Evolutionary conservation across 2,329 filamentous ascomycete genomes (phyloP), one percentile per base, ranked within the genome.

Genomic region (Myriosclerotinia curreyana): DNA sequence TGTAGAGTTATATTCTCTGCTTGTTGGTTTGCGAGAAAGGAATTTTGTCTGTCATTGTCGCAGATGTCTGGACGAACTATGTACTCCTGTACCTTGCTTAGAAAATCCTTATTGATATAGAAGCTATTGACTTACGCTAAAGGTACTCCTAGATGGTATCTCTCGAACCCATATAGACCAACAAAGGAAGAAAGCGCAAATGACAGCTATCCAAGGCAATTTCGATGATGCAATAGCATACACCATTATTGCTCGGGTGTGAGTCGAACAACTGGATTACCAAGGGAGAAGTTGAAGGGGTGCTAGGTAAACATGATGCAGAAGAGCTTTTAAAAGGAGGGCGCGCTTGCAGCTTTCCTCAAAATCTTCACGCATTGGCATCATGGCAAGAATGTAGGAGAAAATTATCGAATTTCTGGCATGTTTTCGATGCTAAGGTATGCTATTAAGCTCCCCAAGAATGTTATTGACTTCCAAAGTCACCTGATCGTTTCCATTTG

Each of bases 151-250:
- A 25, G 34, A 38, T 25, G n/a, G 34, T 17, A 40, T 34, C 0
- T 40, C 34, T 15, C 51, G 31, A 40, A 53, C 38, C 51, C 51
- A 53, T 22, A 53, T 22, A 25, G 34, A 53, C 51, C 20, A 53
- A 14, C 51, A 53, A 25, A 53, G 22, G 34, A 53, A 53, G 2
- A 53, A 38, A 17, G 34, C 51, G 7, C 51, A 53, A 40, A 38
- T 53, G 6, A 28, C 17, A 40, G 51, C 51, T 53, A 53, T 53
- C 51, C 51, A 53, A 22, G 34, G 51, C n/a, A 53, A 38, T 17
- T 25, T 53, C 34, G 51, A 53, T 40, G 51, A 38, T 53, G 34
- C 51, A 22, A 22, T 53, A 40, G 51, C 34, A 40, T 38, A 53
- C n/a, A 38, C n/a, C 51, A 53, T 53, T 22, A 53, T 53, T 38